Evolutionary conservation across 2,329 filamentous ascomycete genomes (phyloP).

Genomic region (Fusarium globosum): DNA sequence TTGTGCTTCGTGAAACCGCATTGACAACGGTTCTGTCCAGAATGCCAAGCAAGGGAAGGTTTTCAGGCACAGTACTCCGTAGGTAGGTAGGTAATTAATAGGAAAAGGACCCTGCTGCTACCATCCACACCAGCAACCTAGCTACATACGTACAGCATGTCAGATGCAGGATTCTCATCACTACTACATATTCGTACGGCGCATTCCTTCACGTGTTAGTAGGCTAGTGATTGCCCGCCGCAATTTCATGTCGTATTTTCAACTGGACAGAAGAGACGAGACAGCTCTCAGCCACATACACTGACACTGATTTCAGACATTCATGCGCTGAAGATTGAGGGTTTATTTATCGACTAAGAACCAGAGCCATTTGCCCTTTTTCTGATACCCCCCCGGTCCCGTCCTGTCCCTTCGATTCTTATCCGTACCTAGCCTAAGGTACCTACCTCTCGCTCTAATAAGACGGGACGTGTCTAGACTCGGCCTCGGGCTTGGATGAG

Average conservation of each 20-base stretch:
- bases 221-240: not conserved
- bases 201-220: slow-evolving; percentile 40
- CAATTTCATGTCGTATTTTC: slow-evolving; percentile 30
- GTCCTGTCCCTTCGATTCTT: not conserved
- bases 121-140: not conserved
- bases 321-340: slow-evolving; percentile 13
- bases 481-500: slow-evolving; percentile 23
- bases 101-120: slow-evolving; percentile 24
- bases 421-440: not conserved
- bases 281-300: slow-evolving; percentile 32
- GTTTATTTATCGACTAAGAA: slow-evolving; percentile 1
- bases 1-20: not conserved
- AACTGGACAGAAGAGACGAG: slow-evolving; percentile 8
- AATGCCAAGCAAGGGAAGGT: slow-evolving; percentile 37
- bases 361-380: slow-evolving; percentile 9
- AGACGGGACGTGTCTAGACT: slow-evolving; percentile 17
- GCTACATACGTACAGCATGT: slow-evolving; percentile 7
- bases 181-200: slow-evolving; percentile 1
- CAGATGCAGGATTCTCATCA: slow-evolving; percentile 1
- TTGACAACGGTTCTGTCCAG: not conserved
- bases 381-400: not conserved
- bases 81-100: not conserved
- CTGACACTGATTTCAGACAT: slow-evolving; percentile 8
- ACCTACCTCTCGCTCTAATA: slow-evolving; percentile 13
- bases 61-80: not conserved